Evolutionary conservation across 805 yeast species (phyloP), one percentile per base, ranked within the genome.

Genomic region (Candida saitoana): DNA sequence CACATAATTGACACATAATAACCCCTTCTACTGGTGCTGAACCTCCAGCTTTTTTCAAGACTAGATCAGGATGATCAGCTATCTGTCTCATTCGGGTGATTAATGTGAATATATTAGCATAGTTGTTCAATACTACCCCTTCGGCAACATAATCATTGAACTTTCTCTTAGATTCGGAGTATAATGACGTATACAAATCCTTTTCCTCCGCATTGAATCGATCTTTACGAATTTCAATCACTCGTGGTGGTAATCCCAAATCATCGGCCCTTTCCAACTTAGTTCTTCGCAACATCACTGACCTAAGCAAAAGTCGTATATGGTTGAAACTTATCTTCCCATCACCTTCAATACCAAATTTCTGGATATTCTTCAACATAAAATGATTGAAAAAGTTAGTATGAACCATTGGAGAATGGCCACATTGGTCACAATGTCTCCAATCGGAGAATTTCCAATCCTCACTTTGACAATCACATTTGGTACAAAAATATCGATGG

Each of bases 11-110:
- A 58, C 99, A 93, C 33, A 93, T 83, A 30, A 69, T 65, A 8
- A 89, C 77, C 1, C 79, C 79, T 8, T 74, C 76, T 1, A 69
- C 46, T 6, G 46, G 62, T 49, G 51, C 62, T 50, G 54, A 64
- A 8, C 65, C 55, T 3, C 77, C 77, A 22, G 82, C 74, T 40
- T 90, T 72, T 50, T 89, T 81, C 57, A 93, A 69, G 1, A 93
- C 97, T 48, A 93, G 69, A 65, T 93, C 99, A 0, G 99, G 99
- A 62, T 93, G 99, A 60, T 93, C 99, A 0, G 99, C 98, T 52
- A 93, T 71, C 63, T 93, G 99, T 54, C 99, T 79, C 99, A 93
- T 95, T 54, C 99, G 73, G 0, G 99, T 93, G 55, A 93, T 90
- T 43, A 93, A 73, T 0, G 98, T 90, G 67, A 93, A 93, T 55